Evolutionary conservation across 345 rosid species (phyloP).

Genomic region (Populus ilicifolia): DNA sequence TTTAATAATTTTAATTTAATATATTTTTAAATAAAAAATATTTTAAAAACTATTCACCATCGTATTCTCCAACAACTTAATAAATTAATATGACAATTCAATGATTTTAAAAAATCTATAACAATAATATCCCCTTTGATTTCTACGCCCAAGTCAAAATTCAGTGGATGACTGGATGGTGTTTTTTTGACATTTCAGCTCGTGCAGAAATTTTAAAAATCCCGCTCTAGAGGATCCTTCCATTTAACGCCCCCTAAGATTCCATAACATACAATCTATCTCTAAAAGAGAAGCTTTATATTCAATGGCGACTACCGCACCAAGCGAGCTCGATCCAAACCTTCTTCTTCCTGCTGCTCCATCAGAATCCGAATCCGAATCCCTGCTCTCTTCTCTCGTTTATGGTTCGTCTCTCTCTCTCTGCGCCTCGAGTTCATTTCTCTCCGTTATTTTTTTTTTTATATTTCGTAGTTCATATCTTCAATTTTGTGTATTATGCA

Average conservation of each 20-base stretch:
- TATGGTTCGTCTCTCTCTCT: conserved; percentile 39
- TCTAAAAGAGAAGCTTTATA: conserved; percentile 1
- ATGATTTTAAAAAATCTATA: no score
- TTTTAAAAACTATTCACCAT: no score
- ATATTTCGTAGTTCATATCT: not conserved
- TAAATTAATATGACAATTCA: no score
- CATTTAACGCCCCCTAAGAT: not conserved
- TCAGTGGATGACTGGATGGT: not conserved
- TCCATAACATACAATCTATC: not conserved
- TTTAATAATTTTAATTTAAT: no score
- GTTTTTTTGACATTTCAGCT: not conserved
- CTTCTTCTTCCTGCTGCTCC: conserved; percentile 28
- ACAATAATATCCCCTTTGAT: no score
- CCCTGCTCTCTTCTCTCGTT: conserved; percentile 60
- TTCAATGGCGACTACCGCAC: conserved; percentile 53
- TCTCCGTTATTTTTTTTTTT: not conserved
- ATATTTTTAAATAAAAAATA: no score
- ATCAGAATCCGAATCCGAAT: conserved; percentile 39
- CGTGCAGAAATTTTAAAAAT: not conserved
- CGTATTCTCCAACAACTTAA: no score
- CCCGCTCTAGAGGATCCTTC: not conserved
- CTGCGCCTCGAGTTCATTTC: not conserved
- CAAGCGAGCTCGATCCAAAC: conserved; percentile 22
- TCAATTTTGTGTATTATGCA: not conserved
- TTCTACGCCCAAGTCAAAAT: no score